Base-by-base conservation (phyloP, 352 stramenopile species). In the Albugo laibachii region DNA sequence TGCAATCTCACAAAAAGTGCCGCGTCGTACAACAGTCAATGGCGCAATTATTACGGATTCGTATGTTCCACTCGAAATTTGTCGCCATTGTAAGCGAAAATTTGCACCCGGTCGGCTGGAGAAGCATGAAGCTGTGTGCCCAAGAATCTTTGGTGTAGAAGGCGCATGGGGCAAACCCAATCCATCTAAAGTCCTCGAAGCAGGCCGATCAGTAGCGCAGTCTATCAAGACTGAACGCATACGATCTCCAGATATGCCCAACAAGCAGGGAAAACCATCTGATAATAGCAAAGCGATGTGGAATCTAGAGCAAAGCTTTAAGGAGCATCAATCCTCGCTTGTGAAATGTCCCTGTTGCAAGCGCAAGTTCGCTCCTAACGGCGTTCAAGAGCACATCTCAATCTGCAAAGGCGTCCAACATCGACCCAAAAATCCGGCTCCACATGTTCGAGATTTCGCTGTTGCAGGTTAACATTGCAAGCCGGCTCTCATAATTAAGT, bases 351-450 rank as follows among this genome's bases (percentile, higher is more conserved):
- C 78, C 36, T 81, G 70, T 50, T 91, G 78, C 52, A 56, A 65
- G 37, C 72, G 78, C 21, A 84, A 77, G 47, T 91, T 91, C 45
- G 78, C 78, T 2, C 78, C 78, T 4, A 83, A 73, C 0, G 78
- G 78, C 8, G 78, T 70, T 3, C 70, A 91, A 50, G 65, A 91
- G 49, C 78, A 91, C 51, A 91, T 91, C 45, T 69, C 66, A 1
- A 91, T 91, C 44, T 91, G 78, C 63, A 81, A 80, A 54, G 65
- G 61, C 4, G 78, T 91, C 0, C 70, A 86, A 51, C 80, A 91
- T 41, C 70, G 75, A 2, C 78, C 78, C 1, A 78, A 75, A 48
- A 87, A 87, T 43, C 57, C 69, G 1, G 63, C 83, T 1, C 58
- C 65, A n/a, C 47, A 78, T n/a, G 57, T 83, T 4, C 70, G 65